phyloP scores from a whole-genome alignment of 2,329 filamentous ascomycete species.

The Sporothrix luriei region DNA sequence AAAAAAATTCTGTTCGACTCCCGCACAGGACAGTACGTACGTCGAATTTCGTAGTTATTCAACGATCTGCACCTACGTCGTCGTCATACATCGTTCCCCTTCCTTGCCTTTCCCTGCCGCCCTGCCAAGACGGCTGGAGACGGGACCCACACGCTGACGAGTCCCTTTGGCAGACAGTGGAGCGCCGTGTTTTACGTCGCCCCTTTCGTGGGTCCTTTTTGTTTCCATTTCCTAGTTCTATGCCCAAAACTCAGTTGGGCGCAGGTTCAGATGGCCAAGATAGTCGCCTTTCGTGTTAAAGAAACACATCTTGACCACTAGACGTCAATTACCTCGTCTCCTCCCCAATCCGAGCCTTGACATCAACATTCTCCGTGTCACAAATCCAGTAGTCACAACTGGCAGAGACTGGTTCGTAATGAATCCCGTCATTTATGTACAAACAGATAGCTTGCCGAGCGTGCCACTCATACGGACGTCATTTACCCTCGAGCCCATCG shows the following conservation, averaged over 20 bases:
- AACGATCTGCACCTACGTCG: not conserved
- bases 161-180: constrained; percentile 23
- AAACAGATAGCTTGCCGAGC: no score
- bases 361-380: not conserved
- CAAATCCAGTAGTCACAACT: not conserved
- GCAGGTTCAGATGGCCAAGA: no score
- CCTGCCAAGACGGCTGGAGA: constrained; percentile 24
- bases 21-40: no score
- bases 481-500: not conserved
- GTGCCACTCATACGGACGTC: no score
- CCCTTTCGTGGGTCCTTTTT: not conserved
- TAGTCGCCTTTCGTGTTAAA: no score
- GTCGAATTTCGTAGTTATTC: no score
- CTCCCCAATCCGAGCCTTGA: not conserved
- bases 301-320: not conserved
- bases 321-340: not conserved
- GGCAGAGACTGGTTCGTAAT: not conserved
- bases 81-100: not conserved
- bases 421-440: not conserved
- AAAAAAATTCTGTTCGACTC: no score
- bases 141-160: constrained; percentile 32
- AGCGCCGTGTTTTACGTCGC: not conserved
- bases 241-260: not conserved
- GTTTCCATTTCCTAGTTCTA: constrained; percentile 1
- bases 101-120: not conserved